Evolutionary conservation across 345 rosid genomes (phyloP).

Genomic region (Syzygium aromaticum): DNA sequence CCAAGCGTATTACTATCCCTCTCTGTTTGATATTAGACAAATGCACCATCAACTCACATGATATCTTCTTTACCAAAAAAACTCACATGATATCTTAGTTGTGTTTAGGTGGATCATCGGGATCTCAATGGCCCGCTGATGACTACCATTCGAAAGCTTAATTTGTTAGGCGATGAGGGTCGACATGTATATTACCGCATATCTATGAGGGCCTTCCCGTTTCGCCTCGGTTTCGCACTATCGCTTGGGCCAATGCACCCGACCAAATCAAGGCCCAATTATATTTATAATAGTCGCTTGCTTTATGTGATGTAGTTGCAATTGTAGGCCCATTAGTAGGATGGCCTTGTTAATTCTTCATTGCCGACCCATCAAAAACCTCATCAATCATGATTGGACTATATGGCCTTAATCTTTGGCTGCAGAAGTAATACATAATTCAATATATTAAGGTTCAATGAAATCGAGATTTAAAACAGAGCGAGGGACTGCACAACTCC

Average conservation of each 20-base stretch:
- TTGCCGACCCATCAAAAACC: neutral
- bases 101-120: neutral
- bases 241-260: neutral
- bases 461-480: neutral
- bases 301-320: neutral
- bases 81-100: neutral
- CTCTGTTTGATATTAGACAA: neutral
- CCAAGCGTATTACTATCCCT: neutral
- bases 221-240: neutral
- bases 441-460: neutral
- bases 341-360: neutral
- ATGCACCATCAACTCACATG: neutral
- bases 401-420: neutral
- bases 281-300: neutral
- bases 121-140: neutral
- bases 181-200: neutral
- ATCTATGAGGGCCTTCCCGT: neutral
- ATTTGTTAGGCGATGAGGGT: neutral
- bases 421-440: neutral
- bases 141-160: neutral
- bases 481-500: neutral
- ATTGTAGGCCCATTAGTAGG: neutral
- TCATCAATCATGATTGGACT: neutral
- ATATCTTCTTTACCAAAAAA: no score
- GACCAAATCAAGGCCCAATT: neutral